Evolutionary conservation across 2,329 filamentous ascomycete species (phyloP).

Genomic region (Aspergillus fischeri): DNA sequence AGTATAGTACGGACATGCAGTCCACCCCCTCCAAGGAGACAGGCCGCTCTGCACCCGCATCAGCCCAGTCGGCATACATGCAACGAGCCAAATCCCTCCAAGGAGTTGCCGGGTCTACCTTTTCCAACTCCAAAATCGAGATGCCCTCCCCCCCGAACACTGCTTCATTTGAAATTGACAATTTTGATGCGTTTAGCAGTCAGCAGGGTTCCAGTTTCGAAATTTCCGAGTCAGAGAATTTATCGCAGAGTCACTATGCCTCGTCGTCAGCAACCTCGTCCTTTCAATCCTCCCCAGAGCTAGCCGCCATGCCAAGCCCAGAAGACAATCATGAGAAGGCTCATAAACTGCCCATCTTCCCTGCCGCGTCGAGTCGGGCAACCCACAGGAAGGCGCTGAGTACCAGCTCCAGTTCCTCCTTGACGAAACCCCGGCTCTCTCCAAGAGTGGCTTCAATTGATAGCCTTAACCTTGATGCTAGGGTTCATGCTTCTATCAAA

Average conservation of each 20-base stretch:
- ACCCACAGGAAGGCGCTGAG: slow-evolving; percentile 18
- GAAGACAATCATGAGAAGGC: slow-evolving; percentile 19
- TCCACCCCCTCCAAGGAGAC: slow-evolving; percentile 39
- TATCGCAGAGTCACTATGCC: slow-evolving; percentile 40
- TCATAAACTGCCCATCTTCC: slow-evolving; percentile 28
- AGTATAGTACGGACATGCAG: slow-evolving; percentile 37
- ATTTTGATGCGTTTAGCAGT: slow-evolving; percentile 54
- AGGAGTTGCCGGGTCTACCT: slow-evolving; percentile 37
- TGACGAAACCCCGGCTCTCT: slow-evolving; percentile 36
- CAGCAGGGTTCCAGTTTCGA: slow-evolving; percentile 38
- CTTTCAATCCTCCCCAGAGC: slow-evolving; percentile 52
- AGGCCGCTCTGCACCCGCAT: slow-evolving; percentile 28
- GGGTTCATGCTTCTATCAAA: slow-evolving; percentile 59
- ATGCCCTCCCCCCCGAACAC: slow-evolving; percentile 57
- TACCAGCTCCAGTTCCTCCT: slow-evolving; percentile 19
- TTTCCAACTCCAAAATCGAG: slow-evolving; percentile 36
- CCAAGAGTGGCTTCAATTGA: slow-evolving; percentile 43
- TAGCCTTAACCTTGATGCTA: slow-evolving; percentile 50
- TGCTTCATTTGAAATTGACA: slow-evolving; percentile 42
- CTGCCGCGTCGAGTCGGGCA: slow-evolving; percentile 21
- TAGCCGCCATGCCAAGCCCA: slow-evolving; percentile 41
- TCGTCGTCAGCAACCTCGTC: slow-evolving; percentile 45
- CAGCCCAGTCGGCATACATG: slow-evolving; percentile 38
- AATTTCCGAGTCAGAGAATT: slow-evolving; percentile 20
- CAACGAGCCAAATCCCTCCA: slow-evolving; percentile 44